These are phyloP conservation scores for Candida sp. DNA, from an alignment of 1,139 yeast genomes.

Conservation along the genomic window DNA sequence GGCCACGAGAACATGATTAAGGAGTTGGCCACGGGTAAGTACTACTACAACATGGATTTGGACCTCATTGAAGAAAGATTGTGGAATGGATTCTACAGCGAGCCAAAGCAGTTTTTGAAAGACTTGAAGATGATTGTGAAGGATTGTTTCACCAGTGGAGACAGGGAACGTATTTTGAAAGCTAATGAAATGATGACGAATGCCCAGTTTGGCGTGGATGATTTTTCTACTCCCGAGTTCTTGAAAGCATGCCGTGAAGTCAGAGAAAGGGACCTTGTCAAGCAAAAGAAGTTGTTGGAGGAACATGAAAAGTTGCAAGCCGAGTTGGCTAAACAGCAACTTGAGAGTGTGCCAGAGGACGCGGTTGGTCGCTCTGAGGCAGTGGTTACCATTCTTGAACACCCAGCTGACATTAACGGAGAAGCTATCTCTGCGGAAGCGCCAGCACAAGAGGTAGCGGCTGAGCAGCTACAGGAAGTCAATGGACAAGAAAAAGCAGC, in stretches of 20 bases:
- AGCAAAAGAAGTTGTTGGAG: conserved; percentile 51
- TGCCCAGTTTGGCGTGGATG: conserved; percentile 96
- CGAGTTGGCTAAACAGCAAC: conserved; percentile 26
- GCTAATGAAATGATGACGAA: conserved; percentile 98
- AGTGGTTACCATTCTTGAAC: too few species aligned
- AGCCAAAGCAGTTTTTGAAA: conserved; percentile 85
- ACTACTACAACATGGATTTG: conserved; percentile 85
- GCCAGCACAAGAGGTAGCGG: too few species aligned
- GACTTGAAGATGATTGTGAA: conserved; percentile 85
- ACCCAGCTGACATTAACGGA: too few species aligned
- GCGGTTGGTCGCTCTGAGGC: too few species aligned
- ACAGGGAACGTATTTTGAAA: conserved; percentile 82
- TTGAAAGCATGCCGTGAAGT: conserved; percentile 77
- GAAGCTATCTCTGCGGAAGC: too few species aligned
- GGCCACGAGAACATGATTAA: conserved; percentile 67
- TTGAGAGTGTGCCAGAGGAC: conserved; percentile 2
- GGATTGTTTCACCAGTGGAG: conserved; percentile 78
- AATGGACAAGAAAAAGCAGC: too few species aligned
- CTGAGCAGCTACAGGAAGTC: too few species aligned
- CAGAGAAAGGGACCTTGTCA: conserved; percentile 66
- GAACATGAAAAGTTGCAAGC: conserved; percentile 36
- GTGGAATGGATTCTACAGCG: conserved; percentile 97
- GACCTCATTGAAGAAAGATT: conserved; percentile 93
- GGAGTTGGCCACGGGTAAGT: conserved; percentile 75
- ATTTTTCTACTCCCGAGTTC: conserved; percentile 76